phyloP scores from a whole-genome alignment of 1,139 yeast species.

The Blastobotrys proliferans region DNA sequence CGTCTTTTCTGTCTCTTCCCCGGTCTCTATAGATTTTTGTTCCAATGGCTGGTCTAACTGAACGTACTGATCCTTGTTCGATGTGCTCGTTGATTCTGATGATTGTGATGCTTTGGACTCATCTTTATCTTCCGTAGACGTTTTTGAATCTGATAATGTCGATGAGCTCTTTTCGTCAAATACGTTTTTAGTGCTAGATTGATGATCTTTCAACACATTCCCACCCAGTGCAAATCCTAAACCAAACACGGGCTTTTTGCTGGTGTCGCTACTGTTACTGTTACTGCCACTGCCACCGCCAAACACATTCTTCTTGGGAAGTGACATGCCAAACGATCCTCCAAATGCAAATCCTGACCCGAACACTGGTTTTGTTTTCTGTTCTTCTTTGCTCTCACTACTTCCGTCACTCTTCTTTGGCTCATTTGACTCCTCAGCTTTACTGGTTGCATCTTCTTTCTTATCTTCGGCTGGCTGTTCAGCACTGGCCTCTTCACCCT shows the following conservation, averaged over 20 bases:
- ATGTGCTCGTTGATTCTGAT: slow-evolving; percentile 7
- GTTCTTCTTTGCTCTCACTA: slow-evolving; percentile 7
- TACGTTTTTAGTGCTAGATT: slow-evolving; percentile 9
- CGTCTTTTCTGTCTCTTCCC: slow-evolving; percentile 83
- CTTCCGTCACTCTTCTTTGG: slow-evolving; percentile 6
- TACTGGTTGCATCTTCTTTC: slow-evolving; percentile 3
- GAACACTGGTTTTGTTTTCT: slow-evolving; percentile 15
- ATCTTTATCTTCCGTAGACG: slow-evolving; percentile 12
- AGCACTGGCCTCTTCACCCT: background rate
- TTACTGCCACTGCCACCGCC: background rate
- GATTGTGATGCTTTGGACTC: slow-evolving; percentile 1
- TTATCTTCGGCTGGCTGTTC: slow-evolving; percentile 2
- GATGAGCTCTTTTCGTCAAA: slow-evolving; percentile 16
- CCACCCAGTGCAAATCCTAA: slow-evolving; percentile 19
- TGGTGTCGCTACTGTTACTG: background rate
- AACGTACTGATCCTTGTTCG: slow-evolving; percentile 23
- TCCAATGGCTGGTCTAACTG: slow-evolving; percentile 29
- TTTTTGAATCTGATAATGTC: slow-evolving; percentile 4
- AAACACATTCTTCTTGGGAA: slow-evolving; percentile 8
- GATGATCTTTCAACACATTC: slow-evolving; percentile 8
- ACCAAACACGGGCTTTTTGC: slow-evolving; percentile 16
- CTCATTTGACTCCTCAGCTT: slow-evolving; percentile 6
- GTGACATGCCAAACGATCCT: slow-evolving; percentile 18
- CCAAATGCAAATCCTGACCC: slow-evolving; percentile 31
- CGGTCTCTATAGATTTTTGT: slow-evolving; percentile 63